Percentiles rank a stretch among this genome's conserved stretches.
Conservation (phyloP, 768 basidiomycete species). For the Pleurotus salmoneostramineus region DNA sequence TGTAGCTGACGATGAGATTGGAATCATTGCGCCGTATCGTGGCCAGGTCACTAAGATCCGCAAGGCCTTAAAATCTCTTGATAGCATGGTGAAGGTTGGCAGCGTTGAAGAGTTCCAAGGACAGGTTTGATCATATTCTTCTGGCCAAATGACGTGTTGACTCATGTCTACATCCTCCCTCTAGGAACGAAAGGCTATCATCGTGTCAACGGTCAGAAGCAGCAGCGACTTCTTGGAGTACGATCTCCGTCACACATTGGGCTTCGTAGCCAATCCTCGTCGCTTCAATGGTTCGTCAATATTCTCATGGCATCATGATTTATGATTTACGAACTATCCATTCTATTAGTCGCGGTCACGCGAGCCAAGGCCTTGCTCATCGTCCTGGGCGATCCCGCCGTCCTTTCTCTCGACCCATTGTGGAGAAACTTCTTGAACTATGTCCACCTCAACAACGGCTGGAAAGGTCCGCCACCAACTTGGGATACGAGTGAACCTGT, state of each 20-base stretch:
- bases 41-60: conserved; percentile 54
- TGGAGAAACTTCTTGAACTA: conserved; percentile 63
- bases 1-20: conserved; percentile 50
- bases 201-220: conserved; percentile 57
- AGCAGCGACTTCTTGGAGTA: conserved; percentile 44
- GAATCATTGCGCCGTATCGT: conserved; percentile 60
- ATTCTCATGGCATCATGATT: background rate
- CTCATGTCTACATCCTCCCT: background rate
- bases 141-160: conserved; percentile 26
- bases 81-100: conserved; percentile 51
- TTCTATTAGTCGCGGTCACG: conserved; percentile 50
- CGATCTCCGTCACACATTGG: conserved; percentile 51
- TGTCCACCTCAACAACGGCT: conserved; percentile 48
- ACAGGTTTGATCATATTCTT: conserved; percentile 33
- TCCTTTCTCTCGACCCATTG: conserved; percentile 57
- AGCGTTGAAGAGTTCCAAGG: conserved; percentile 69
- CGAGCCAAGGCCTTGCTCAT: conserved; percentile 58
- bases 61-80: conserved; percentile 24
- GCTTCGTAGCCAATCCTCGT: conserved; percentile 52
- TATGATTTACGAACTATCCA: background rate
- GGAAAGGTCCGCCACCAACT: conserved; percentile 43
- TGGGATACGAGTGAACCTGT: conserved; percentile 45
- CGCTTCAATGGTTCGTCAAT: conserved; percentile 56
- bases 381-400: conserved; percentile 54
- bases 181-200: conserved; percentile 54